Conservation (phyloP, 2,329 filamentous ascomycete species). For the Cladophialophora immunda region DNA sequence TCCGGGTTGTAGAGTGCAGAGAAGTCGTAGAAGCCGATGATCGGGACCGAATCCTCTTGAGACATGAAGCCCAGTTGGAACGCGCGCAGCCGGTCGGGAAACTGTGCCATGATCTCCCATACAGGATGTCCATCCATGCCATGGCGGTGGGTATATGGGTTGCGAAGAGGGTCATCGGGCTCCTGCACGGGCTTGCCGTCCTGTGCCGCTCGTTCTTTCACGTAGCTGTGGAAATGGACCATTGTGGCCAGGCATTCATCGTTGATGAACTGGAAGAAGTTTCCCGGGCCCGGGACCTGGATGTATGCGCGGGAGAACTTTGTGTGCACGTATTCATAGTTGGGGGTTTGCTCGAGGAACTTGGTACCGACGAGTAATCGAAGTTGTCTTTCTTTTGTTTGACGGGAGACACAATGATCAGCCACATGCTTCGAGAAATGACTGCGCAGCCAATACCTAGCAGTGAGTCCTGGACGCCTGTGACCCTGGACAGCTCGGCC, state of each 20-base stretch:
- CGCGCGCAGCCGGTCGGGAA: slow-evolving; percentile 41
- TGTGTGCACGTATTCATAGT: slow-evolving; percentile 28
- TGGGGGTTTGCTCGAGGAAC: slow-evolving; percentile 25
- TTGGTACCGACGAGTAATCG: slow-evolving; percentile 28
- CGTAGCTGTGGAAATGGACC: slow-evolving; percentile 25
- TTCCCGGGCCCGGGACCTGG: slow-evolving; percentile 24
- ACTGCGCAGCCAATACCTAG: slow-evolving; percentile 11
- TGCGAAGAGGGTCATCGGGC: slow-evolving; percentile 29
- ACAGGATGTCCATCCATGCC: slow-evolving; percentile 39
- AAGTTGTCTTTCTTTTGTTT: slow-evolving; percentile 25
- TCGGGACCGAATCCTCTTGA: slow-evolving; percentile 24
- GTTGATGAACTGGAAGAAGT: slow-evolving; percentile 33
- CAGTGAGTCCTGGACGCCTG: slow-evolving; percentile 27
- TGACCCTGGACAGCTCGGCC: slow-evolving; percentile 20
- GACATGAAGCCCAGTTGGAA: slow-evolving; percentile 43
- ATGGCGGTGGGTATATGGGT: slow-evolving; percentile 44
- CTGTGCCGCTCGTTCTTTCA: slow-evolving; percentile 23
- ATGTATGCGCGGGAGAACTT: slow-evolving; percentile 31
- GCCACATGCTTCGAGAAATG: not conserved
- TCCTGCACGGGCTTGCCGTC: slow-evolving; percentile 24
- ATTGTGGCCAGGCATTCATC: slow-evolving; percentile 24
- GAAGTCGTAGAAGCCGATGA: slow-evolving; percentile 35
- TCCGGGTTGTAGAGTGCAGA: slow-evolving; percentile 12
- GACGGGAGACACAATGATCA: not conserved
- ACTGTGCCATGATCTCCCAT: slow-evolving; percentile 42